Conservation (phyloP, 768 basidiomycete genomes). For the Russula virescens region DNA sequence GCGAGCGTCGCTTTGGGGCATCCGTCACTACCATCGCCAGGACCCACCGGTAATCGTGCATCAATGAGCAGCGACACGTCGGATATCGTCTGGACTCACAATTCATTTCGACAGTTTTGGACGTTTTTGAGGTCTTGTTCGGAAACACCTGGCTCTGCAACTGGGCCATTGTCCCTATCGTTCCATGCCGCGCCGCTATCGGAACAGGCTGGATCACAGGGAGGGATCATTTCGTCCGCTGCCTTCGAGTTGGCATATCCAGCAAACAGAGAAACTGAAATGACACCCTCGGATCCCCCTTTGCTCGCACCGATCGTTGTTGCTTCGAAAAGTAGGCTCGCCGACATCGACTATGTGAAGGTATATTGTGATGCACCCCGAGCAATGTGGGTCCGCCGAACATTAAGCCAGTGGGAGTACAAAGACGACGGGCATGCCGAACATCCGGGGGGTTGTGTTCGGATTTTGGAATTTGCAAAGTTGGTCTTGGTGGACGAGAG, state of each 20-base stretch:
- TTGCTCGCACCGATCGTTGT: background rate
- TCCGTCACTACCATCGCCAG: background rate
- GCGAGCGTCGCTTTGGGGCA: background rate
- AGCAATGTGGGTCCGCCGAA: conserved; percentile 11
- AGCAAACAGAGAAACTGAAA: conserved; percentile 5
- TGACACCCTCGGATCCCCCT: background rate
- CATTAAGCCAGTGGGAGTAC: conserved; percentile 10
- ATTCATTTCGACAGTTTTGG: conserved; percentile 17
- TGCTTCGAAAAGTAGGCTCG: background rate
- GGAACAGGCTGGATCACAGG: background rate
- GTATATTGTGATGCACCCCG: conserved; percentile 17
- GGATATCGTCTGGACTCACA: conserved; percentile 15
- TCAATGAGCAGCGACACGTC: no score
- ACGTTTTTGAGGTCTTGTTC: conserved; percentile 8
- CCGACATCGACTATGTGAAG: conserved; percentile 15
- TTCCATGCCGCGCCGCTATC: conserved; percentile 6
- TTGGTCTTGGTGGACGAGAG: conserved; percentile 11
- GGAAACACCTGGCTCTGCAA: background rate
- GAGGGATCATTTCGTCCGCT: background rate
- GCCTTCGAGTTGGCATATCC: background rate
- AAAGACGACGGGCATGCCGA: background rate
- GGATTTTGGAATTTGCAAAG: conserved; percentile 11
- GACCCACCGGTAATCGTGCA: background rate
- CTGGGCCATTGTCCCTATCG: conserved; percentile 17
- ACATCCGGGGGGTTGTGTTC: background rate